Base-by-base conservation (phyloP, 257 asterid species). In the Gentiana macrophylla region DNA sequence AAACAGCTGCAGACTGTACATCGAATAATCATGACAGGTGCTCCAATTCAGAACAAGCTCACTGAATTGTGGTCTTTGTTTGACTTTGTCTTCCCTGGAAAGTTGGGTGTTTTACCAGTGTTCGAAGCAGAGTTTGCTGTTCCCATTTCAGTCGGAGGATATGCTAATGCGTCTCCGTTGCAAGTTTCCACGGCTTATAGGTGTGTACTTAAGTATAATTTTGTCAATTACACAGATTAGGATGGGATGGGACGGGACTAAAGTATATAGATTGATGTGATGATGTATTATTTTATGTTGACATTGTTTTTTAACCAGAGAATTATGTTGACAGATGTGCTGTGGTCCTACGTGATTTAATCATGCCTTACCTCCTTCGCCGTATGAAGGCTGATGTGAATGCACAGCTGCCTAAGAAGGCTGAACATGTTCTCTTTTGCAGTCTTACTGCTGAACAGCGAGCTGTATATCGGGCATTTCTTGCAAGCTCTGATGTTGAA, bases 121-220 rank as follows among this genome's bases (percentile, higher is more conserved):
- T 91, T 91, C 75, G n/a, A 91, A 72, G 96, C 95, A n/a, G 98
- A 91, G 69, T 91, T 91, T 65, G 91, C 98, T 8, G 96, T 82
- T 73, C 98, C 98, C 47, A 91, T 91, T 76, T 82, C 98, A 57
- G 94, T 91, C 67, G 98, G 98, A 62, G 98, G 98, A 49, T 91
- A 91, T 72, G 95, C 97, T 56, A 92, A 92, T 75, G 98, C 98
- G 53, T 74, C 86, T 33, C 97, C 98, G 6, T 73, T 92, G 70
- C 98, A 92, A 80, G 98, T 92, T 60, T 92, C 98, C 68, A 92
- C 97, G 44, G 97, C 98, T 60, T 92, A 87, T 88, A 84, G 98
- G 98, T 90, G 50, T 67, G 69, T 45, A 62, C 70, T 52, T 61
- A 38, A 33, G 50, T 57, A 46, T 13, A 36, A 37, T 43, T 11